Evolutionary conservation across 1,284 basidiomycete species (phyloP).

Genomic region (Clitocybe nebularis): DNA sequence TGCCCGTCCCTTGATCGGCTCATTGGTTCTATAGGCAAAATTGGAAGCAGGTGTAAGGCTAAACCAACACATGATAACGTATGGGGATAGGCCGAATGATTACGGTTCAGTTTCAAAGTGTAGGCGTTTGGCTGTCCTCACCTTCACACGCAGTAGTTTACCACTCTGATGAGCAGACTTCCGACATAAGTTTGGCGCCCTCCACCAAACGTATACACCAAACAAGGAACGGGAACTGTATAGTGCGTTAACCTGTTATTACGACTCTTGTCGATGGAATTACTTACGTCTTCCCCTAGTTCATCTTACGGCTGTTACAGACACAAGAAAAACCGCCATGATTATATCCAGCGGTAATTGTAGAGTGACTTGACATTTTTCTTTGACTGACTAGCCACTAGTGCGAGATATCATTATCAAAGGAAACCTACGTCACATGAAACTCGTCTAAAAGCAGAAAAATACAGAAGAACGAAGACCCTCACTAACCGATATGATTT

Average conservation of each 20-base stretch:
- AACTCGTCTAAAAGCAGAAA: constrained; percentile 38
- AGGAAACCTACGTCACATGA: constrained; percentile 51
- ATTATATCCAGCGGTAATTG: constrained; percentile 53
- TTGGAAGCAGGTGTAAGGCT: constrained; percentile 71
- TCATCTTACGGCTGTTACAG: constrained; percentile 77
- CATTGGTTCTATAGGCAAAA: constrained; percentile 44
- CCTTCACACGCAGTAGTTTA: background rate
- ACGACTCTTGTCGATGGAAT: constrained; percentile 2
- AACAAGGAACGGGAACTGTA: constrained; percentile 68
- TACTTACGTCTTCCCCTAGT: constrained; percentile 37
- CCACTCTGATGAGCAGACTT: constrained; percentile 51
- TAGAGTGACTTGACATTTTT: background rate
- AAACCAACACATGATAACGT: constrained; percentile 61
- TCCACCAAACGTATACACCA: constrained; percentile 63
- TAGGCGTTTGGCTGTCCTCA: constrained; percentile 29
- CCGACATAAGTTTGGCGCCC: constrained; percentile 61
- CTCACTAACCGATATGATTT: no score
- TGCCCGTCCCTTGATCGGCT: background rate
- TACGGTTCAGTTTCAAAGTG: constrained; percentile 70
- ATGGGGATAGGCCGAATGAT: constrained; percentile 70
- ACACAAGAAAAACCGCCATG: constrained; percentile 53
- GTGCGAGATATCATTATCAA: constrained; percentile 63
- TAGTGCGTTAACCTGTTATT: constrained; percentile 38
- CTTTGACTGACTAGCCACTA: constrained; percentile 20
- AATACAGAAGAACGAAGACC: no score